Evolutionary conservation across 192 early-diverging fungal genomes (phyloP), one percentile per base, ranked within the genome.

Genomic region (Coemansia asiatica): DNA sequence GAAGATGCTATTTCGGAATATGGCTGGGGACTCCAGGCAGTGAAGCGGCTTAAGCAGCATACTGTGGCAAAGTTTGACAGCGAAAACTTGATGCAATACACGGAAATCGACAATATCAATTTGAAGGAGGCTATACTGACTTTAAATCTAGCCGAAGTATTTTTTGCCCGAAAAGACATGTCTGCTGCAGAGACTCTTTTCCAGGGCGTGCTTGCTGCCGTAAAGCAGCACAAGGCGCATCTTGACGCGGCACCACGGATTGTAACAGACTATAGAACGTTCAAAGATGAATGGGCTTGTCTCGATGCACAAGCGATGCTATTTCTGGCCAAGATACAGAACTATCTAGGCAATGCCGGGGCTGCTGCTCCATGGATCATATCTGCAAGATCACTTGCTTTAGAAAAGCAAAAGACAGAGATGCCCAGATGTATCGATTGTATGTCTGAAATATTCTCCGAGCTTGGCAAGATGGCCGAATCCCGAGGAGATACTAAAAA

Each of bases 381-480:
- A 38, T 58, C 66, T n/a, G 72, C 72, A 1, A 65, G 66, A 56
- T 55, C 25, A 38, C 21, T 56, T 67, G 55, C 64, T 46, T 55
- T 54, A 40, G 22, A 60, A 27, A 28, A 63, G 2, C 18, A 47
- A 16, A 38, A 48, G 36, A 49, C 48, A 35, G 33, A 59, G 13
- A 62, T 44, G n/a, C 49, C 60, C n/a, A 66, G 53, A n/a, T 81
- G 78, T 44, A 61, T 75, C 53, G 63, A 67, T 51, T 81, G 78
- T 50, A 66, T 66, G 33, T 60, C 78, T 2, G 63, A 62, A 5
- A 53, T 75, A 12, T 29, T 71, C 10, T 35, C 63, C 8, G 72
- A 75, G 69, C 61, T 72, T 18, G 78, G 78, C n/a, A 61, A 61
- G 33, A 75, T 81, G 33, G 72, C 72, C 1, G 78, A 81, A 33